phyloP scores from a whole-genome alignment of 2,329 filamentous ascomycete genomes.

The Phoma sp. region DNA sequence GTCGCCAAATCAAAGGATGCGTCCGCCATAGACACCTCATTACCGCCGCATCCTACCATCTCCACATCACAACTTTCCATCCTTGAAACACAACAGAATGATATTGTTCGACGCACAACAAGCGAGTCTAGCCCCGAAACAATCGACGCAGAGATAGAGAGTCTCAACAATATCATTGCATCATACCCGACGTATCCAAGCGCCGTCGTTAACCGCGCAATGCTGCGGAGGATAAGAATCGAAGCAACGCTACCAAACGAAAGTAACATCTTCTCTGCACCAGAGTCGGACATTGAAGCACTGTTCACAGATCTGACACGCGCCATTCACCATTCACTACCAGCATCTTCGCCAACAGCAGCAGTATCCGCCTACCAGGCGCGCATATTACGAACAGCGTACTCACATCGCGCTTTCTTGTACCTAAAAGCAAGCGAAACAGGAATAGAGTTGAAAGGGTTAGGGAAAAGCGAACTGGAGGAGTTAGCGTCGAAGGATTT shows the following conservation, averaged over 20 bases:
- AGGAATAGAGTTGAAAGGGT: conserved; percentile 42
- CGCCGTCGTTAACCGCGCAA: conserved; percentile 77
- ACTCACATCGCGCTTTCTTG: conserved; percentile 71
- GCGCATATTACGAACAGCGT: conserved; percentile 71
- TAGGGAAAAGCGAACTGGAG: conserved; percentile 55
- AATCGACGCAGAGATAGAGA: conserved; percentile 32
- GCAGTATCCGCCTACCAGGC: conserved; percentile 60
- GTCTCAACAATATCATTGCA: conserved; percentile 64
- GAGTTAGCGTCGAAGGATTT: conserved; percentile 65
- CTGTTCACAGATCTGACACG: conserved; percentile 47
- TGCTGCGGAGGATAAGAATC: conserved; percentile 65
- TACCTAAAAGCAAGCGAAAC: conserved; percentile 50
- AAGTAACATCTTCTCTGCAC: conserved; percentile 24
- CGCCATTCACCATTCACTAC: conserved; percentile 64
- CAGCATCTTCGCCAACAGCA: conserved; percentile 50
- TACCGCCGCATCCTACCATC: conserved; percentile 53
- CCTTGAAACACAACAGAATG: conserved; percentile 53
- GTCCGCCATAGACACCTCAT: conserved; percentile 53
- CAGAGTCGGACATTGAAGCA: conserved; percentile 17
- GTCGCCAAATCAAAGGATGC: conserved; percentile 58
- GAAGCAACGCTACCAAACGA: conserved; percentile 1
- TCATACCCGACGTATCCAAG: conserved; percentile 72
- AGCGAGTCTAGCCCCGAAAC: conserved; percentile 18
- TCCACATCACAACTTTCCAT: conserved; percentile 43
- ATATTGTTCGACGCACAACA: conserved; percentile 51